Base-by-base conservation (phyloP, 2,329 filamentous ascomycete species). In the Trichoderma sp. region DNA sequence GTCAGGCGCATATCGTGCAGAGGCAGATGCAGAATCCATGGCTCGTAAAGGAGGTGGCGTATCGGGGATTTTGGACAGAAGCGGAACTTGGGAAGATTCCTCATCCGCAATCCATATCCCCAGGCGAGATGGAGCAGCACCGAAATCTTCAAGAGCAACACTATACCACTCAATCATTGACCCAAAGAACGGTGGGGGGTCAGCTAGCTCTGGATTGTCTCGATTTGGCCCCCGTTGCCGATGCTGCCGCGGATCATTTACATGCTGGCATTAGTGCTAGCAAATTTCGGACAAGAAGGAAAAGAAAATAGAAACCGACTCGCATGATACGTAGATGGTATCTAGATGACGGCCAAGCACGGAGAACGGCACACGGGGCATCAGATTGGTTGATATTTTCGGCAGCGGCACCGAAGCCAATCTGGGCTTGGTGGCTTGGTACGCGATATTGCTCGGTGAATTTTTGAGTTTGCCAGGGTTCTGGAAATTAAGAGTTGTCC, bases 201-300 rank as follows among this genome's bases (percentile, higher is more conserved):
- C 21, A 34, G 39, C 30, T 66, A 59, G 63, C 39, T 66, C 63
- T 37, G 39, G 21, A 34, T 30, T 66, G 54, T 39, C 52, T 58
- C 54, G 63, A 66, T 59, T 66, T 51, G 54, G 28, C n/a, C 37
- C 63, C 18, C 63, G 63, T 66, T 66, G 63, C 63, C 63, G 63
- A 58, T 58, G 63, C 63, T 66, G 63, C 63, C 63, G 63, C 63
- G 63, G 63, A 66, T 59, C 63, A 59, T 58, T 59, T 37, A 54
- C 7, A n/a, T n/a, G 28, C 39, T 49, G 54, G 54, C 21, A 26
- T 54, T 56, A 28, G 46, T 46, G 37, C 26, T 39, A 6, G 54
- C 14, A 58, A 54, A 51, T 46, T 34, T 32, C 24, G 37, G 51
- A n/a, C 13, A 21, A 46, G n/a, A 37, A 10, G 39, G 0, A 32